These are phyloP conservation scores for Pleurozium schreberi DNA, from an alignment of 225 moss, liverwort and hornwort species.

Conservation along the genomic window DNA sequence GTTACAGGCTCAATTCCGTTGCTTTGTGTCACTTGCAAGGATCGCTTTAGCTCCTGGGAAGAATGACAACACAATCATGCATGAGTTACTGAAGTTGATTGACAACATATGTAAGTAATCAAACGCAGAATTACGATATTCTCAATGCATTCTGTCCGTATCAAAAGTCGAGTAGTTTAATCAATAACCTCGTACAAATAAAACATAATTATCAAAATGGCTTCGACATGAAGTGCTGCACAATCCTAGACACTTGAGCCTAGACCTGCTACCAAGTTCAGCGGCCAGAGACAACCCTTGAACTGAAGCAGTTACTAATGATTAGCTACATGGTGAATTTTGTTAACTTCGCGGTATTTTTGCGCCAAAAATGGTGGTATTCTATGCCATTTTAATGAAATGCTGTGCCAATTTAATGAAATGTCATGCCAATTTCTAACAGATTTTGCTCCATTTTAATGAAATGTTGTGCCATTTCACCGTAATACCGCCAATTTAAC, in stretches of 20 bases:
- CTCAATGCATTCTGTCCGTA: not conserved
- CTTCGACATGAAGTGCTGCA: not conserved
- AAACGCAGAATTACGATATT: not conserved
- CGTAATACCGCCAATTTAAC: no score
- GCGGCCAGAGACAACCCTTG: not conserved
- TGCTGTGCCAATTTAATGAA: no score
- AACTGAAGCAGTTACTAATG: not conserved
- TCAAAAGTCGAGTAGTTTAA: not conserved
- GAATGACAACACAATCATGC: not conserved
- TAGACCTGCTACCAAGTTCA: not conserved
- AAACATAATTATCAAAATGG: not conserved
- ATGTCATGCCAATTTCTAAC: no score
- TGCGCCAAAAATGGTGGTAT: no score
- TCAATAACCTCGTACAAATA: not conserved
- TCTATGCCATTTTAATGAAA: no score
- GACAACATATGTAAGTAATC: not conserved
- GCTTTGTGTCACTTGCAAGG: not conserved
- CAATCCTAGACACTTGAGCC: not conserved
- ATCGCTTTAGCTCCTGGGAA: conserved; percentile 30
- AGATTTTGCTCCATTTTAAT: no score
- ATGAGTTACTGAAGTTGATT: not conserved
- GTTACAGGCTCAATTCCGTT: not conserved
- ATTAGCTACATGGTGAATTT: not conserved
- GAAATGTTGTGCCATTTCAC: no score
- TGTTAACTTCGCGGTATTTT: no score